Evolutionary conservation across 495 filamentous ascomycete genomes (phyloP), one percentile per base, ranked within the genome.

Genomic region (Aspergillus cristatus): DNA sequence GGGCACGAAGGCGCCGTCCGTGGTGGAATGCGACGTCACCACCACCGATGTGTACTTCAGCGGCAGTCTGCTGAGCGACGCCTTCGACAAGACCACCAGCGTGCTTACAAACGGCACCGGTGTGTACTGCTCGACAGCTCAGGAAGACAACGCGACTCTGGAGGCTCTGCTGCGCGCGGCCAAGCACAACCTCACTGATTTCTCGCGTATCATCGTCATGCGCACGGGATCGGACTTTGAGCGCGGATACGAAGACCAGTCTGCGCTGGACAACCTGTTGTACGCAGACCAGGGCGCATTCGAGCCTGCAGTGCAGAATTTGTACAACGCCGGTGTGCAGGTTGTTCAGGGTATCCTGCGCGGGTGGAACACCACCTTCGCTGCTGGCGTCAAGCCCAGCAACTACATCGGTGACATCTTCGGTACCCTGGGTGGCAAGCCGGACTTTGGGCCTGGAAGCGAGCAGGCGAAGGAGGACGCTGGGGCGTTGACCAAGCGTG

Each of bases 401-500:
- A 88, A 86, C 48, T 86, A 86, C 42, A 63, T 88, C 22, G 83
- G 83, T 6, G 79, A 86, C 51, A 77, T 84, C 35, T 77, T 81
- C 39, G 82, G 80, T 7, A 74, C 73, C 6, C 46, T 85, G 26
- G 79, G 81, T 11, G 79, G 78, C 5, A 48, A 48, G 17, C 80
- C 80, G 0, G 76, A 82, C 52, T 85, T 84, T 59, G 81, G 80
- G 0, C 71, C 74, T 0, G 74, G 72, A 0, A 65, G 58, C 6
- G 32, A 34, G 12, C 40, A 53, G 34, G 41, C 56, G 7, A 40
- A 60, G 7, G 41, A 24, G 2, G 52, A 54, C 12, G 50, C 54
- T 5, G 55, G 58, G 10, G 50, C 47, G 5, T 50, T 47, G 25
- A 58, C 45, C 42, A 62, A 58, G 48, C 40, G 58, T 1, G 47